Evolutionary conservation across 352 stramenopile species (phyloP).

Genomic region (Phytophthora pinifolia): DNA sequence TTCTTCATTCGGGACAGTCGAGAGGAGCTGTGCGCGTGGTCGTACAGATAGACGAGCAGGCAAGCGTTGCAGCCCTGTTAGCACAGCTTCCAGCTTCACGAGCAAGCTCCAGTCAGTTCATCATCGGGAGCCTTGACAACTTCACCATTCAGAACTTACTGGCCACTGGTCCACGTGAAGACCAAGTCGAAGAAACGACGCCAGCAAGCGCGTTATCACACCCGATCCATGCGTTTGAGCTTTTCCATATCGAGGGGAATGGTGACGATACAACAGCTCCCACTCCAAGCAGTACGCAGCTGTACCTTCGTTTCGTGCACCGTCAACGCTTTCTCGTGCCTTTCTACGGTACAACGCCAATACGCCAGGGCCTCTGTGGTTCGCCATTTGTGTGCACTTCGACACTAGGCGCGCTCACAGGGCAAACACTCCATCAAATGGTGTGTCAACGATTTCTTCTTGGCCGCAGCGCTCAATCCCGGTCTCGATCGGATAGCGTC

Average conservation of each 20-base stretch:
- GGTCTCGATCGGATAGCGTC: background rate
- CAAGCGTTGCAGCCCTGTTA: slow-evolving; percentile 12
- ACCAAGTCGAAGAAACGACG: slow-evolving; percentile 11
- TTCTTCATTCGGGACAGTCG: slow-evolving; percentile 38
- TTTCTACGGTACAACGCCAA: slow-evolving; percentile 51
- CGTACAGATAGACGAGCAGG: slow-evolving; percentile 1
- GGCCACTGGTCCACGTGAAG: slow-evolving; percentile 1
- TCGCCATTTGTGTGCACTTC: slow-evolving; percentile 40
- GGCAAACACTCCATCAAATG: slow-evolving; percentile 34
- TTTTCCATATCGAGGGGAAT: slow-evolving; percentile 7
- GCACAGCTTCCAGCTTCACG: background rate
- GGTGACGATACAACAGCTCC: slow-evolving; percentile 7
- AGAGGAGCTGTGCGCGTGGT: slow-evolving; percentile 5
- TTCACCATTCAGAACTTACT: slow-evolving; percentile 49
- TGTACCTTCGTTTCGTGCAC: slow-evolving; percentile 55
- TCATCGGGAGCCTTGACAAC: slow-evolving; percentile 15
- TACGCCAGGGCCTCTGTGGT: slow-evolving; percentile 34
- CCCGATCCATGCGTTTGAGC: slow-evolving; percentile 45
- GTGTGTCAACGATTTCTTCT: slow-evolving; percentile 18
- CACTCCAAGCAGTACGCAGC: background rate
- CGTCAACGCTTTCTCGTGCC: slow-evolving; percentile 40
- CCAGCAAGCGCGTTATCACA: slow-evolving; percentile 17
- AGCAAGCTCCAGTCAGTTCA: background rate
- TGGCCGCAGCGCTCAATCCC: background rate
- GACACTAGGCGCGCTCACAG: slow-evolving; percentile 21